Evolutionary conservation across 2,329 filamentous ascomycete genomes (phyloP), one percentile per base, ranked within the genome.

Genomic region (Magnaporthiopsis poae): DNA sequence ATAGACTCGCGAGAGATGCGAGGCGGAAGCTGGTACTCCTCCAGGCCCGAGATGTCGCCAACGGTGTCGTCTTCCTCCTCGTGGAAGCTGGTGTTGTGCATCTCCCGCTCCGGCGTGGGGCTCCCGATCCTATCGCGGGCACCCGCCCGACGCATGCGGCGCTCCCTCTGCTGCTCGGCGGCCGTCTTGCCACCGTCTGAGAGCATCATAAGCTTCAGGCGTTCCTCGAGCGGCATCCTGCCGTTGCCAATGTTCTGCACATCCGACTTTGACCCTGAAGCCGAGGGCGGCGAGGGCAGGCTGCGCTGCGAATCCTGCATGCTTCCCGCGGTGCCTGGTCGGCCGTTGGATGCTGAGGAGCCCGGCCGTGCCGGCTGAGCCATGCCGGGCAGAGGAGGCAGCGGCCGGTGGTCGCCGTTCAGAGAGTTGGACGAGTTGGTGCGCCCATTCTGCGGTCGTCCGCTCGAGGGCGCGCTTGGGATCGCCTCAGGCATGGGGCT

Each of bases 1-100:
- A 98, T 98, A 0, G 93, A 96, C 75, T 98, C 95, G 56, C 94
- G 87, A 11, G 94, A 97, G 73, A 98, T 96, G 66, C 89, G 89
- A 13, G 90, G 84, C 25, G 88, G 91, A 18, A 89, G 79, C 70
- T 89, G 82, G 71, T 89, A 89, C 67, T 88, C 85, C 68, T 84
- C 81, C 67, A 88, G 76, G 13, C 82, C 78, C 65, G 84, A 83
- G 71, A 88, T 75, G 66, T 90, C 86, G 62, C 84, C 86, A 61
- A 87, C 73, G 2, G 82, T 82, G 66, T 88, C 84, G 27, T 88
- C 86, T 60, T 82, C 84, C 70, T 87, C 85, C 15, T 81, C 78
- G 12, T 74, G 75, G 33, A 81, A 78, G 25, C 36, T 75, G 60
- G 73, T 74, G 65, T 74, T 76, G 66, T 72, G 74, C 52, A 52